A percentile compares a stretch with the other conserved stretches of the same genome.
These are phyloP conservation scores for Botrytis squamosa DNA, from an alignment of 2,329 filamentous ascomycete species.

Conservation along the genomic window DNA sequence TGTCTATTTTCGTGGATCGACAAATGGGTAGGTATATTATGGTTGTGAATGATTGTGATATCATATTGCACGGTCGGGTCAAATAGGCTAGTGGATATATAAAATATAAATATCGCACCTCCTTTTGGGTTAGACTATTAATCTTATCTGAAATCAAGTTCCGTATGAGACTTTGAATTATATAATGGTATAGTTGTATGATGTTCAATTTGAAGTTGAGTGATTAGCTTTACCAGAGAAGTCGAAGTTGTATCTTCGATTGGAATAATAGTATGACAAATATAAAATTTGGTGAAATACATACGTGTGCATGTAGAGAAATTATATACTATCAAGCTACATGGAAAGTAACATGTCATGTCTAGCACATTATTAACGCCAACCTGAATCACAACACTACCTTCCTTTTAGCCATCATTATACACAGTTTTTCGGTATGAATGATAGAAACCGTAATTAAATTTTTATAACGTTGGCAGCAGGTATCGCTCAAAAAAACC, in stretches of 20 bases:
- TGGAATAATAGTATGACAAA: accelerated
- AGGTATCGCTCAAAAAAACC: accelerated
- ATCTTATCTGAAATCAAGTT: not conserved
- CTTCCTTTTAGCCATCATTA: not conserved
- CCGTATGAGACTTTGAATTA: accelerated
- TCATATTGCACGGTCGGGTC: not conserved
- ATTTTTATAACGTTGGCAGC: accelerated
- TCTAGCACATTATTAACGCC: not conserved
- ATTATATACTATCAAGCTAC: not conserved
- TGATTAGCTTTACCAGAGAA: not conserved
- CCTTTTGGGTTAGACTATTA: not conserved
- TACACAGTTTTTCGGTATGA: accelerated
- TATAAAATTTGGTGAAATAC: accelerated
- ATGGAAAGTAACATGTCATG: not conserved
- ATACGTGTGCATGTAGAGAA: accelerated
- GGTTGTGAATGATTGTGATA: not conserved
- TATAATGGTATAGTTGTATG: not conserved
- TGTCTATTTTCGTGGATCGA: not conserved
- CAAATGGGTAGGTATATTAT: not conserved
- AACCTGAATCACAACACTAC: not conserved
- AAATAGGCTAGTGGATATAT: accelerated
- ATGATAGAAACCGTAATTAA: not conserved
- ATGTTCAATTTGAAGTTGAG: no score
- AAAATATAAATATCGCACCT: not conserved
- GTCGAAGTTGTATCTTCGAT: not conserved